Percentiles rank a stretch among this genome's conserved stretches.
Evolutionary conservation across 192 early-diverging fungal species (phyloP).

Genomic region (Backusella circina): DNA sequence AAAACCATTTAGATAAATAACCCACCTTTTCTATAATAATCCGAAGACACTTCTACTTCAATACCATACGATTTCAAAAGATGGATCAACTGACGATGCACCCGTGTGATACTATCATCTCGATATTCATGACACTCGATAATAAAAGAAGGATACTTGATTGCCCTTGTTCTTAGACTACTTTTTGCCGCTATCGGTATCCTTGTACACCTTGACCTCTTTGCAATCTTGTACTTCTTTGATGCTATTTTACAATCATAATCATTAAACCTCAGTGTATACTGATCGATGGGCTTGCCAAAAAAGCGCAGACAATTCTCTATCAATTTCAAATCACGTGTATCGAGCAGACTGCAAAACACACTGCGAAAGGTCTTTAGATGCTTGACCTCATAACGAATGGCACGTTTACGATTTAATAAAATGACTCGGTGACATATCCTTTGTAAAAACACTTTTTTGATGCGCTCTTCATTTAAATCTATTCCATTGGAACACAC

Average conservation of each 20-base stretch:
- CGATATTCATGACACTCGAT: not conserved
- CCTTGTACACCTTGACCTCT: not conserved
- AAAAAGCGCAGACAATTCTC: constrained; percentile 1
- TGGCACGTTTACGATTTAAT: not conserved
- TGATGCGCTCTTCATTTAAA: not conserved
- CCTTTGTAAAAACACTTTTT: not conserved
- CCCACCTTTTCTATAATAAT: not conserved
- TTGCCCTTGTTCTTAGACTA: not conserved
- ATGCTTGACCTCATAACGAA: not conserved
- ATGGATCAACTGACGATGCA: not conserved
- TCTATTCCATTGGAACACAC: not conserved
- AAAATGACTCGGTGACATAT: not conserved
- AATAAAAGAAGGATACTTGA: not conserved
- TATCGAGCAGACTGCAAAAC: not conserved
- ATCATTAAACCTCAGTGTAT: not conserved
- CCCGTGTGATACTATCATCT: not conserved
- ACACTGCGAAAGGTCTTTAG: not conserved
- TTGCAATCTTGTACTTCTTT: not conserved
- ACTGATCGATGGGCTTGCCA: not conserved
- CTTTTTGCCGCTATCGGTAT: not conserved
- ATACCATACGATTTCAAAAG: not conserved
- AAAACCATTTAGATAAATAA: not conserved
- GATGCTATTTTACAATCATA: constrained; percentile 1
- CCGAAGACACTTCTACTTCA: not conserved
- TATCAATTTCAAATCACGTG: not conserved